Percentiles rank a stretch among this genome's conserved stretches.
Evolutionary conservation across 2,329 filamentous ascomycete genomes (phyloP).

Genomic region (Penicillium corylophilum): DNA sequence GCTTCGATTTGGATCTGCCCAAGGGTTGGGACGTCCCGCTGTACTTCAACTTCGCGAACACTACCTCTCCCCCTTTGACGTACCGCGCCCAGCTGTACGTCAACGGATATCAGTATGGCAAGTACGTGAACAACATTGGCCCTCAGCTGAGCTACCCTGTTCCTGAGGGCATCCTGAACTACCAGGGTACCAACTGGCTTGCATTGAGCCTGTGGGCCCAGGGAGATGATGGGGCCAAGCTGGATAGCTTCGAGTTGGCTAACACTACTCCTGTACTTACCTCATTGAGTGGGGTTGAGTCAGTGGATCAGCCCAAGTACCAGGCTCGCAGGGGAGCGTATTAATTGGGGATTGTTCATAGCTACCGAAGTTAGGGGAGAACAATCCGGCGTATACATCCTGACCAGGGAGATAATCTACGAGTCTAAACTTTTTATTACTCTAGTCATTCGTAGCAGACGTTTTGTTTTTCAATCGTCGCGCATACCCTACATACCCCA

Average conservation of each 20-base stretch:
- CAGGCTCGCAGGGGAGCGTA: slow-evolving; percentile 52
- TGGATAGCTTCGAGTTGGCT: slow-evolving; percentile 55
- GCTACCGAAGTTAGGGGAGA: background rate
- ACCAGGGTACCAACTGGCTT: slow-evolving; percentile 68
- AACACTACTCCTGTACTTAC: slow-evolving; percentile 53
- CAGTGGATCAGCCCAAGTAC: slow-evolving; percentile 51
- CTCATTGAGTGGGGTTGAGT: slow-evolving; percentile 47
- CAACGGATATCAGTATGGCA: slow-evolving; percentile 74
- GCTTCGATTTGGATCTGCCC: slow-evolving; percentile 53
- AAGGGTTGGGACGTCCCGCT: slow-evolving; percentile 57
- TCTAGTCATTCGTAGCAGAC: too few species aligned
- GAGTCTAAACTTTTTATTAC: too few species aligned
- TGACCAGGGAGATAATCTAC: too few species aligned
- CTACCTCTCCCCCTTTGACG: slow-evolving; percentile 50
- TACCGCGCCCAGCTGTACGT: slow-evolving; percentile 68
- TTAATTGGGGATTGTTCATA: slow-evolving; percentile 28
- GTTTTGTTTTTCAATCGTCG: too few species aligned
- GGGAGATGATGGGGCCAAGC: slow-evolving; percentile 55
- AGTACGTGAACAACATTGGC: slow-evolving; percentile 69
- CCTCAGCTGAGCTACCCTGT: slow-evolving; percentile 72
- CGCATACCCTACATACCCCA: too few species aligned
- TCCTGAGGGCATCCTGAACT: slow-evolving; percentile 70
- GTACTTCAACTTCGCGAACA: slow-evolving; percentile 50
- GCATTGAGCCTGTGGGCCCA: slow-evolving; percentile 69
- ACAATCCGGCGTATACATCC: too few species aligned